A percentile compares a stretch with the other conserved stretches of the same genome.
Conservation (phyloP, 495 filamentous ascomycete species). For the Penicillium parvum region DNA sequence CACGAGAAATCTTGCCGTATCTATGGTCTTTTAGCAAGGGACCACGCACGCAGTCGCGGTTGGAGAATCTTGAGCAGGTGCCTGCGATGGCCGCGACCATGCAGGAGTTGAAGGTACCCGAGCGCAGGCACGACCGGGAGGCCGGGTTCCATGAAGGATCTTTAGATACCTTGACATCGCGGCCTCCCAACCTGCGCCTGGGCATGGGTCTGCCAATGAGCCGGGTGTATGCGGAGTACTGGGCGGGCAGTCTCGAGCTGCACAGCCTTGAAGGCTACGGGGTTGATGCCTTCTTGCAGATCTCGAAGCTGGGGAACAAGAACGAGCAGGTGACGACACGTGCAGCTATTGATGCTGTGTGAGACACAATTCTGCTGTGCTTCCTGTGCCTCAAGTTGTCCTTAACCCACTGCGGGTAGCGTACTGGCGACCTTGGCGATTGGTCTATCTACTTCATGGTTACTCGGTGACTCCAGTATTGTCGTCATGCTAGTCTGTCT, state of each 20-base stretch:
- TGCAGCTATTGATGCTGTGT: constrained; percentile 86
- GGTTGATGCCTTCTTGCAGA: constrained; percentile 95
- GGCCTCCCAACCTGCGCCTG: constrained; percentile 81
- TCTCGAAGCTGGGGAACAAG: constrained; percentile 96
- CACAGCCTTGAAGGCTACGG: constrained; percentile 96
- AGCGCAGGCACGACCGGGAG: constrained; percentile 29
- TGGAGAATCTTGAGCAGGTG: constrained; percentile 80
- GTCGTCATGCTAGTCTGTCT: too few relatives aligned
- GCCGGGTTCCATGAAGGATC: constrained; percentile 53
- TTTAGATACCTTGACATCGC: constrained; percentile 68
- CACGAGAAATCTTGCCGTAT: constrained; percentile 76
- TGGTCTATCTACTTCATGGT: too few relatives aligned
- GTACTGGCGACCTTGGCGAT: too few relatives aligned
- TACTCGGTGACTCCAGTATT: too few relatives aligned
- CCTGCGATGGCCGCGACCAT: constrained; percentile 92
- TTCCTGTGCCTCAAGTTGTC: too few relatives aligned
- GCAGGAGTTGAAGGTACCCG: constrained; percentile 65
- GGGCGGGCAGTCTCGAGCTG: constrained; percentile 88
- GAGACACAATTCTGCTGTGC: too few relatives aligned
- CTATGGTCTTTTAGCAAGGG: constrained; percentile 97
- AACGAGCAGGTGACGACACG: constrained; percentile 91
- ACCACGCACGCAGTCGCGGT: constrained; percentile 62
- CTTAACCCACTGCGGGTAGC: too few relatives aligned
- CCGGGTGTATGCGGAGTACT: constrained; percentile 96
- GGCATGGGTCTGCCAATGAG: constrained; percentile 95